Conservation (phyloP, 805 yeast species). For the Jamesozyma piceae region DNA sequence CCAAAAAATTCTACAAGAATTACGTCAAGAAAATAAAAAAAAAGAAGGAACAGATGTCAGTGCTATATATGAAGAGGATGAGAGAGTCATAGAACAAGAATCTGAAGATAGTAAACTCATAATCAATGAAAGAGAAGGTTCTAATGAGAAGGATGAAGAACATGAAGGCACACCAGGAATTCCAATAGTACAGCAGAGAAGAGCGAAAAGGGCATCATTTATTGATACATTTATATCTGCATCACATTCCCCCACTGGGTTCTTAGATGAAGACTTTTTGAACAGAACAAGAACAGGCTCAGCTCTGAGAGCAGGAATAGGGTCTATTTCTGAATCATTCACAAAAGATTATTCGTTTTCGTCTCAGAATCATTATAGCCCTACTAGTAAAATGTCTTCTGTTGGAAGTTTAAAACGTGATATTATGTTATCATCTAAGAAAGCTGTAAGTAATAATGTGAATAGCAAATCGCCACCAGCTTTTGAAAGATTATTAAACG, state of each 20-base stretch:
- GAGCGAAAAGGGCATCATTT: slow-evolving; percentile 22
- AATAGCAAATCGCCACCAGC: not conserved
- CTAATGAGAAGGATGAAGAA: not conserved
- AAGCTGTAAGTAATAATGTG: not conserved
- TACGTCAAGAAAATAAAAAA: not conserved
- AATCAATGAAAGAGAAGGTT: not conserved
- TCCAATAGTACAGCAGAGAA: slow-evolving; percentile 18
- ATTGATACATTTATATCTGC: slow-evolving; percentile 27
- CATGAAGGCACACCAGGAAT: slow-evolving; percentile 6
- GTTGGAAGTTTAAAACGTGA: slow-evolving; percentile 5
- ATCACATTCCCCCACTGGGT: slow-evolving; percentile 15
- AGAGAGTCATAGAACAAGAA: slow-evolving; percentile 10
- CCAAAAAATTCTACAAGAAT: not conserved
- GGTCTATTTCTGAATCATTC: not conserved
- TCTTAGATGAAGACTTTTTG: slow-evolving; percentile 5
- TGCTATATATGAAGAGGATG: slow-evolving; percentile 7
- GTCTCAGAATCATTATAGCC: slow-evolving; percentile 13
- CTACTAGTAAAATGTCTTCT: slow-evolving; percentile 15
- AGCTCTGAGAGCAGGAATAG: not conserved
- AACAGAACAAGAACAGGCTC: not conserved
- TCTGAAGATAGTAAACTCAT: not conserved
- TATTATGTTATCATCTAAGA: not conserved
- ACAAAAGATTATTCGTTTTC: slow-evolving; percentile 2
- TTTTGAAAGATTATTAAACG: not conserved
- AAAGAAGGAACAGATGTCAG: slow-evolving; percentile 1